Evolutionary conservation across 192 early-diverging fungal genomes (phyloP), one percentile per base, ranked within the genome.

Genomic region (Coemansia sp.): DNA sequence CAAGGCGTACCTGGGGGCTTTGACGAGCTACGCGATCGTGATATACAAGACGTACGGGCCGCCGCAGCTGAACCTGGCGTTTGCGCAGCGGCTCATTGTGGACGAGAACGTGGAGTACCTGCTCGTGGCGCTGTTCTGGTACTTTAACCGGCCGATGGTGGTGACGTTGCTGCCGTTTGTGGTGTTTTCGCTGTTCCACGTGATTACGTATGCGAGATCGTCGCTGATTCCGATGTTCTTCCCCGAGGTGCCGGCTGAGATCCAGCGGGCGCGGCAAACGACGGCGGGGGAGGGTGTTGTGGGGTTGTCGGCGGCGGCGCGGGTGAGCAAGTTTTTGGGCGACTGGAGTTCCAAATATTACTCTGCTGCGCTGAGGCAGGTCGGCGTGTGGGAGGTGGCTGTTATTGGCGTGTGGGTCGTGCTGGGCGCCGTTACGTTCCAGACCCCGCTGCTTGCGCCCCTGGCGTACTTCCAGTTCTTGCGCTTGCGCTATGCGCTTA

Each of bases 51-150:
- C 79, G 14, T 77, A 82, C 59, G 79, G 79, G n/a, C 74, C 71
- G 39, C 79, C 79, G 61, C 79, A 77, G 59, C 17, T 73, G 51
- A 82, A 74, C 59, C 59, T 82, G 41, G 72, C 67, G 59, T 82
- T 77, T 60, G 21, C 62, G 54, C 72, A 77, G 24, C 68, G 68
- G 16, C 72, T 82, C 33, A 62, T 77, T 2, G 65, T 77, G 33
- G 79, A 82, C 63, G 79, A 82, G 74, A 82, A 77, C 60, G 74
- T 77, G 42, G 75, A 77, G 72, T 82, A 82, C 45, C 60, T 77
- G 59, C 19, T 82, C 37, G 66, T 82, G 41, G 79, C 79, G n/a
- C 40, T 68, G 34, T 66, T 74, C 68, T 82, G 79, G 79, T 48
- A 64, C 31, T 44, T 24, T 56, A 60, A 45, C 42, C 59, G 57